Evolutionary conservation across 108 stramenopile genomes (phyloP).

Genomic region (Skeletonema grethae): DNA sequence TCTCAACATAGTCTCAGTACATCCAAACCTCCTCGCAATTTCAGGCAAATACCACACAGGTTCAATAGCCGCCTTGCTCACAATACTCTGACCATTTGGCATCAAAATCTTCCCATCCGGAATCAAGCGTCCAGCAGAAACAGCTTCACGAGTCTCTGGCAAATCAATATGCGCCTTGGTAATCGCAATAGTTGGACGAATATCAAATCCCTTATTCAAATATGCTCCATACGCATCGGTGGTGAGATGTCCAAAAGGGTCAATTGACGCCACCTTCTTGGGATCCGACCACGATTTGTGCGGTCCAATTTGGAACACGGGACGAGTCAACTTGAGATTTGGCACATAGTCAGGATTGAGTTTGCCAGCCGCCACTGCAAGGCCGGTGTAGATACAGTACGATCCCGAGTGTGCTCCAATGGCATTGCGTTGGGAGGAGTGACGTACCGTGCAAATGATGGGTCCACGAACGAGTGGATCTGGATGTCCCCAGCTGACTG

Average conservation of each 20-base stretch:
- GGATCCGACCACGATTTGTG: conserved; percentile 93
- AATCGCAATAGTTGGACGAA: conserved; percentile 99
- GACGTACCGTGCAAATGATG: conserved; percentile 93
- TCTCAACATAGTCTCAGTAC: conserved; percentile 87
- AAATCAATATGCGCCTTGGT: conserved; percentile 99
- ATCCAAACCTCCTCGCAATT: conserved; percentile 95
- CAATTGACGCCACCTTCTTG: conserved; percentile 93
- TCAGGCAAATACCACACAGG: conserved; percentile 99
- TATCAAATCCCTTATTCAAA: conserved; percentile 97
- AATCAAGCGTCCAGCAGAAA: conserved; percentile 82
- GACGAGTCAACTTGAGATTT: conserved; percentile 87
- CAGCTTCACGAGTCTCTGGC: conserved; percentile 93
- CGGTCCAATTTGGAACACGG: conserved; percentile 96
- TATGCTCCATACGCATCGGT: conserved; percentile 84
- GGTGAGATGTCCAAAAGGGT: conserved; percentile 94
- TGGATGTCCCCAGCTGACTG: conserved; percentile 91
- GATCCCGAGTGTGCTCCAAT: conserved; percentile 97
- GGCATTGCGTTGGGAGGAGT: conserved; percentile 92
- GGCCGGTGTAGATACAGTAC: conserved; percentile 97
- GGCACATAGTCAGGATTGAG: conserved; percentile 95
- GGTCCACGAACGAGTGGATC: conserved; percentile 90
- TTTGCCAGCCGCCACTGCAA: conserved; percentile 95
- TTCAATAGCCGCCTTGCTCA: conserved; percentile 98
- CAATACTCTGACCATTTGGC: conserved; percentile 89
- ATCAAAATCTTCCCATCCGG: conserved; percentile 94